Evolutionary conservation across 2,329 filamentous ascomycete genomes (phyloP), one percentile per base, ranked within the genome.

Genomic region (Tolypocladium album): DNA sequence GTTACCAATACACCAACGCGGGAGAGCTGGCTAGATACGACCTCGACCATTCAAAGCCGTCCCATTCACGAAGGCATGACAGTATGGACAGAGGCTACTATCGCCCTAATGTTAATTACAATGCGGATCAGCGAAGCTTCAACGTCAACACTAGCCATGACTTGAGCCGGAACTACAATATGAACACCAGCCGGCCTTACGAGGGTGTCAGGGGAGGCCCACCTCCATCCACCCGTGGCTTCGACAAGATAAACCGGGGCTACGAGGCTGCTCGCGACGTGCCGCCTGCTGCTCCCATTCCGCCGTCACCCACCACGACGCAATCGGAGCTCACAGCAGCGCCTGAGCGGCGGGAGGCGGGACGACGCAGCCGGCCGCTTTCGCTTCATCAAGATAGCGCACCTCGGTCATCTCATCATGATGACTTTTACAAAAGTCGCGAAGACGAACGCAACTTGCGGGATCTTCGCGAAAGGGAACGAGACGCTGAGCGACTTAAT

Each of bases 181-280:
- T 64, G 39, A 71, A 67, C 56, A 67, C 65, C 20, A 70, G 63
- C 61, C 71, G 72, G 6, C 69, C 68, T 8, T 74, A 77, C 61
- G 78, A 80, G 17, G 31, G 50, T 22, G 69, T 64, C 50, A 68
- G 73, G 31, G 71, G 80, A 39, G 79, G 81, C 0, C 88, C 88
- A 2, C 88, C 89, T 12, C 87, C 87, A 5, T 83, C 86, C 6
- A 89, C 85, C 3, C 79, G 87, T 65, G 88, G 86, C 0, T 84
- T 91, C 64, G 88, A 90, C 66, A 88, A 84, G 72, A 82, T 89
- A 63, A 82, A 82, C 65, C 76, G 81, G 60, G 55, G 74, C 8
- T 83, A 83, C 62, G 80, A 82, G 31, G 70, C 77, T 36, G 73
- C 79, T 47, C 65, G 70, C 11, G 69, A 74, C 7, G 72, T 80